Evolutionary conservation across 2,329 filamentous ascomycete genomes (phyloP), one percentile per base, ranked within the genome.

Genomic region (Verticillium dahliae): DNA sequence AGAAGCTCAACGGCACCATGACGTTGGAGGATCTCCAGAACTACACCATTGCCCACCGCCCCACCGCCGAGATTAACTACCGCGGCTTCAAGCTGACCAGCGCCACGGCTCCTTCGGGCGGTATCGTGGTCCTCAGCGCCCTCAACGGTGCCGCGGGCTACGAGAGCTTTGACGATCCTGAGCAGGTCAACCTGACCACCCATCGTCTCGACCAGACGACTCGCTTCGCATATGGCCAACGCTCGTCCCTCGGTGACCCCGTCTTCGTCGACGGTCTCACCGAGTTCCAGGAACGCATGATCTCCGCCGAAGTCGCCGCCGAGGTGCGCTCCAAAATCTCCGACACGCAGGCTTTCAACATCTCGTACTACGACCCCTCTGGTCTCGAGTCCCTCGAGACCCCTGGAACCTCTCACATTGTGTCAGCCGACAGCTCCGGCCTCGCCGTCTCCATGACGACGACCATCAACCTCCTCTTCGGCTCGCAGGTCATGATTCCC

Each of bases 121-220:
- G 92, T 4, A 80, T 81, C 2, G 89, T 96, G 0, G 88, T 86
- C 0, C 75, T 93, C 63, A 85, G 85, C n/a, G 82, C 86, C 0
- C 74, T 96, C 67, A 96, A 95, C 62, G 90, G 88, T 31, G 75
- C 94, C 52, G 82, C 88, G 63, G 90, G 90, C 0, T 96, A 92
- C 69, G 76, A 83, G 0, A 80, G 79, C 27, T 86, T 94, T 57
- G 87, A 85, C 18, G 76, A 85, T 13, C 74, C 81, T 1, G 74
- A 77, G 1, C 75, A 78, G 2, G 76, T 78, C 57, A 82, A 83
- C 65, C 71, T 91, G 0, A 91, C 86, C 45, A 91, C 89, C 0
- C 92, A 97, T 71, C 81, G 89, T 0, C 76, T 96, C n/a, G 87
- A 94, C 65, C 92, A 97, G 77, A 89, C 91, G 1, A 89, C 96